phyloP scores from a whole-genome alignment of 257 asterid species.

The Plantago elongata region DNA sequence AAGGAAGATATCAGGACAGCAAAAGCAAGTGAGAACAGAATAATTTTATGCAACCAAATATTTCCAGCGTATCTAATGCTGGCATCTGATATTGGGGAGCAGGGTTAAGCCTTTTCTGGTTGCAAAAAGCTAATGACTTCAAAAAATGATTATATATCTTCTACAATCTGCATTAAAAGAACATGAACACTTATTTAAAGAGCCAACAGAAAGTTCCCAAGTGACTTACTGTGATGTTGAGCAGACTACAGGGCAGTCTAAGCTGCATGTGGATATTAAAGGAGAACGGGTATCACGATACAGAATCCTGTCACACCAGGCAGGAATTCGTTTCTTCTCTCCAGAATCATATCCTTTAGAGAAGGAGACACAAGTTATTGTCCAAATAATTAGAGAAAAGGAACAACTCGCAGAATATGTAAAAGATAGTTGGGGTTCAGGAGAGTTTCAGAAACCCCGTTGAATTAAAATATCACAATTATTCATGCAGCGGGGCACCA shows the following conservation, averaged over 20 bases:
- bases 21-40: too few species aligned
- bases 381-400: slow-evolving; percentile 8
- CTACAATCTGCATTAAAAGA: too few species aligned
- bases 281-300: slow-evolving; percentile 81
- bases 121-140: too few species aligned
- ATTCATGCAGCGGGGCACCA: neutral
- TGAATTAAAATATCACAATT: slow-evolving; percentile 6
- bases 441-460: neutral
- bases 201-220: neutral
- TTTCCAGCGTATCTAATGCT: too few species aligned
- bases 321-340: slow-evolving; percentile 97
- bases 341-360: slow-evolving; percentile 92
- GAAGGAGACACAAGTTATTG: slow-evolving; percentile 18
- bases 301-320: slow-evolving; percentile 98
- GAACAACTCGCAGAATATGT: neutral
- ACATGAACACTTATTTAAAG: too few species aligned
- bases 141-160: too few species aligned
- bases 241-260: slow-evolving; percentile 88
- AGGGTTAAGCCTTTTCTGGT: too few species aligned
- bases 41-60: too few species aligned
- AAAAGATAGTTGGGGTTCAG: slow-evolving; percentile 3
- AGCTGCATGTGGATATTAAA: slow-evolving; percentile 64
- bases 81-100: too few species aligned
- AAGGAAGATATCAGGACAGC: too few species aligned
- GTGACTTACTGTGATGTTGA: slow-evolving; percentile 67